Evolutionary conservation across 768 basidiomycete species (phyloP).

Genomic region (Lyophyllum atratum): DNA sequence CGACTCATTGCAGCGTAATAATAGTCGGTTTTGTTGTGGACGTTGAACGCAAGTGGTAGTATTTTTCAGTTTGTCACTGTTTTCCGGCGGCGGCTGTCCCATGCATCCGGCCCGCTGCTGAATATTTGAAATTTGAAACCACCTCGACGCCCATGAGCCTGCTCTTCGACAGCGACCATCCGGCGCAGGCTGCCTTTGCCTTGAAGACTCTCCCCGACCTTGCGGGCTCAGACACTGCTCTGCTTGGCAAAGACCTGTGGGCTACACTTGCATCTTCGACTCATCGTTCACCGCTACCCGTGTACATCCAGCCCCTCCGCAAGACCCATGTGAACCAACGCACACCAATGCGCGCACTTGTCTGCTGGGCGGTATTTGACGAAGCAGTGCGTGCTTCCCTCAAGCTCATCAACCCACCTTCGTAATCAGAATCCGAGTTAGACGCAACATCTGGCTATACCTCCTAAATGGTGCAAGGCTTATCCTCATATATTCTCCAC

Average conservation of each 20-base stretch:
- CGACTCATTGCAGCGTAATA: constrained; percentile 12
- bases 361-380: constrained; percentile 35
- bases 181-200: constrained; percentile 27
- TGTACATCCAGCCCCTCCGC: constrained; percentile 17
- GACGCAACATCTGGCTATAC: constrained; percentile 39
- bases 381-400: constrained; percentile 36
- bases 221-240: constrained; percentile 21
- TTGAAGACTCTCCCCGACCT: constrained; percentile 17
- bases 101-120: constrained; percentile 4
- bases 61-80: constrained; percentile 18
- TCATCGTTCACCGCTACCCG: constrained; percentile 10
- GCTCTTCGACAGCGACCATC: constrained; percentile 26
- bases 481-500: constrained; percentile 37
- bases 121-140: background rate
- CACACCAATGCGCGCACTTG: constrained; percentile 14
- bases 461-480: constrained; percentile 37
- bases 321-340: background rate
- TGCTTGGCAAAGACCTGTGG: constrained; percentile 36
- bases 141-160: constrained; percentile 24
- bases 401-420: background rate
- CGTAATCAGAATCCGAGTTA: constrained; percentile 18
- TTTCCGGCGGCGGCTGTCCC: constrained; percentile 6
- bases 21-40: background rate
- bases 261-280: constrained; percentile 17
- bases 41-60: background rate